Conservation (phyloP, 2,329 filamentous ascomycete genomes). For the Paecilomyces variotii region DNA sequence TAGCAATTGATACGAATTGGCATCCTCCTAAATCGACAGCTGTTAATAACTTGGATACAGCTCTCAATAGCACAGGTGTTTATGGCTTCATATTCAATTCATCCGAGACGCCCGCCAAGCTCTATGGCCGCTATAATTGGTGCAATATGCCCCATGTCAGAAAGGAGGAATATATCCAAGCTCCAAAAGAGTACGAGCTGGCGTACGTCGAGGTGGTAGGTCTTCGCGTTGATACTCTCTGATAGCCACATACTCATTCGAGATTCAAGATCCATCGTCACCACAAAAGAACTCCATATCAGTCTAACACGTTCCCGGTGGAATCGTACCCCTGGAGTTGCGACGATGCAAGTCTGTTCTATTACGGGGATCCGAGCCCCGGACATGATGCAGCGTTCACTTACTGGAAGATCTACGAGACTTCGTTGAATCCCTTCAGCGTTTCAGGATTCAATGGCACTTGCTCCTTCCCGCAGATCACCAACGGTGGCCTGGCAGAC, state of each 20-base stretch:
- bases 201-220: conserved; percentile 67
- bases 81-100: conserved; percentile 69
- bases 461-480: conserved; percentile 78
- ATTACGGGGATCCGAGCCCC: conserved; percentile 53
- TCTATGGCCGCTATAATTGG: conserved; percentile 65
- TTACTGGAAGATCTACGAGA: conserved; percentile 60
- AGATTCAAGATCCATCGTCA: conserved; percentile 61
- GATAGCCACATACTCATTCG: neutral
- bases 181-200: conserved; percentile 52
- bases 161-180: conserved; percentile 52
- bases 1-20: conserved; percentile 44
- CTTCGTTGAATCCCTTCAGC: conserved; percentile 57
- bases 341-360: conserved; percentile 60
- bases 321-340: conserved; percentile 70
- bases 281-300: conserved; percentile 77
- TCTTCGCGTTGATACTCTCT: conserved; percentile 6
- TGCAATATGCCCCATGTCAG: conserved; percentile 88
- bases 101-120: conserved; percentile 48
- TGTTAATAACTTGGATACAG: conserved; percentile 55
- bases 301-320: conserved; percentile 65
- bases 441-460: conserved; percentile 61
- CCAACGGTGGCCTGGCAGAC: conserved; percentile 61
- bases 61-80: conserved; percentile 52
- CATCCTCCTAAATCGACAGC: conserved; percentile 47
- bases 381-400: conserved; percentile 43